phyloP scores from a whole-genome alignment of 2,329 filamentous ascomycete genomes.

The Arthrobotrys sinensis region DNA sequence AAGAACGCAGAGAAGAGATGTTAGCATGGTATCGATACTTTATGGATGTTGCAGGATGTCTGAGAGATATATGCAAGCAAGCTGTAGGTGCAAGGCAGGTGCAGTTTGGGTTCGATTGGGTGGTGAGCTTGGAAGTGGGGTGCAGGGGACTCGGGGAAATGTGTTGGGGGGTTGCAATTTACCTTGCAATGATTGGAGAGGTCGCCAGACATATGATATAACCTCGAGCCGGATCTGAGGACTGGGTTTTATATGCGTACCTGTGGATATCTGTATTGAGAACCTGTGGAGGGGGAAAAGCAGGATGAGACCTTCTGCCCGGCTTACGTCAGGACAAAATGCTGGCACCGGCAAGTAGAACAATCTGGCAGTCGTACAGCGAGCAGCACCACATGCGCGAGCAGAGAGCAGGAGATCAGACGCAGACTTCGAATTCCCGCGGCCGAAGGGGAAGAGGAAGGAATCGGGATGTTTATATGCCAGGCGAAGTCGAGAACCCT shows the following conservation, averaged over 20 bases:
- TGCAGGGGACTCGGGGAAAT: conserved; percentile 43
- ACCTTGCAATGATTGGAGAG: conserved; percentile 50
- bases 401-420: conserved; percentile 24
- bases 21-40: background rate
- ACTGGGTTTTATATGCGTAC: conserved; percentile 2
- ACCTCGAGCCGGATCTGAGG: conserved; percentile 18
- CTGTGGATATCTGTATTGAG: background rate
- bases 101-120: conserved; percentile 26
- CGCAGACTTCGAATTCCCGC: conserved; percentile 23
- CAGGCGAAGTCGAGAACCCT: conserved; percentile 24
- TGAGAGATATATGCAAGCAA: conserved; percentile 45
- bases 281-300: conserved; percentile 1
- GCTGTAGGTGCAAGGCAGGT: conserved; percentile 47
- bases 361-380: conserved; percentile 23
- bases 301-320: conserved; percentile 5
- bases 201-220: conserved; percentile 35
- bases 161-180: conserved; percentile 61
- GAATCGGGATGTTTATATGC: conserved; percentile 31
- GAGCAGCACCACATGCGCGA: conserved; percentile 16
- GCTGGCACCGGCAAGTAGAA: conserved; percentile 11
- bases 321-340: conserved; percentile 33
- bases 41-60: conserved; percentile 13
- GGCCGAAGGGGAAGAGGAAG: conserved; percentile 40
- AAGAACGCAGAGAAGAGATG: conserved; percentile 1
- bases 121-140: conserved; percentile 39